Evolutionary conservation across 1,284 basidiomycete species (phyloP).

Genomic region (Malassezia globosa): DNA sequence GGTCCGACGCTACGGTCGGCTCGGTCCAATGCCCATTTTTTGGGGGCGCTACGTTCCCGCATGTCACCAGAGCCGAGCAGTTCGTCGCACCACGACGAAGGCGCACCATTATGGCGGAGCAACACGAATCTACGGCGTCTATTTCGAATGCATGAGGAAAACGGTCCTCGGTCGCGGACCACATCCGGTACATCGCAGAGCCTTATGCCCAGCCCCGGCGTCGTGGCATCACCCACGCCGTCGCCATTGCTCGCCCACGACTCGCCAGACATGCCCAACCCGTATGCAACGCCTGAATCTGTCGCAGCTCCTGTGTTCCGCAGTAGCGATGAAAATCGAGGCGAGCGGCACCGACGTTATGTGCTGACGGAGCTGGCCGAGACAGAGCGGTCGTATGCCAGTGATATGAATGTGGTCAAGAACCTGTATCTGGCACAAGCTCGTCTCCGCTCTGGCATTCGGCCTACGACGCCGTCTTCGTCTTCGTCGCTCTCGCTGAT

Average conservation of each 20-base stretch:
- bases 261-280: constrained; percentile 9
- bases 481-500: background rate
- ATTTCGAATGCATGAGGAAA: no score
- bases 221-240: no score
- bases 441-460: constrained; percentile 33
- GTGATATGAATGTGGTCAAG: constrained; percentile 70
- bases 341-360: constrained; percentile 64
- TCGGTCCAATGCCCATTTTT: no score
- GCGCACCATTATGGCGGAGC: no score
- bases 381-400: constrained; percentile 76
- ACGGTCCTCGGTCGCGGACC: no score
- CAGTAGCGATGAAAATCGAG: constrained; percentile 17
- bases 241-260: no score
- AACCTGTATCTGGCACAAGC: constrained; percentile 58
- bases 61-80: no score
- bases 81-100: no score
- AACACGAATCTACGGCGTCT: constrained; percentile 10
- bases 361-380: constrained; percentile 59
- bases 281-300: background rate
- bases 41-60: no score
- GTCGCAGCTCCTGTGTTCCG: background rate
- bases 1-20: no score
- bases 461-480: constrained; percentile 9
- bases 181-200: background rate
- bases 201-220: no score